Conservation (phyloP, 768 basidiomycete genomes). For the Psilocybe subaeruginosa region DNA sequence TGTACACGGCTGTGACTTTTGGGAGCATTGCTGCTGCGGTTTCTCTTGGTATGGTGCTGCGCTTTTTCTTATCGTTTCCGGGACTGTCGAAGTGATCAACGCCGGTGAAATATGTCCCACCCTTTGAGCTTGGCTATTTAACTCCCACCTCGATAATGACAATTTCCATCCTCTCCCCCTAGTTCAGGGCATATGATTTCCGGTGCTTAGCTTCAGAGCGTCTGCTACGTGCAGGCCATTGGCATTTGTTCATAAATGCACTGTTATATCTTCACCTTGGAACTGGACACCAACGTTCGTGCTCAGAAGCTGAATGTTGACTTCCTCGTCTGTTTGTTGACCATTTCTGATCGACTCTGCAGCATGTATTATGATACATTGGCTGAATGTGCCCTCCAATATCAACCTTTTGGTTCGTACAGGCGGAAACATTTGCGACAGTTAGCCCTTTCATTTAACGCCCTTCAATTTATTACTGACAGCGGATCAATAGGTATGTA, state of each 20-base stretch:
- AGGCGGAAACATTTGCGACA: neutral
- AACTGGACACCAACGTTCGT: no score
- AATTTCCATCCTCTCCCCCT: neutral
- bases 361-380: no score
- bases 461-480: neutral
- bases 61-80: conserved; percentile 21
- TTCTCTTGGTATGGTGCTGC: conserved; percentile 21
- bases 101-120: conserved; percentile 17
- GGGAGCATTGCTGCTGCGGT: conserved; percentile 18
- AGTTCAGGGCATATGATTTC: neutral
- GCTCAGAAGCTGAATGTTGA: no score
- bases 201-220: neutral
- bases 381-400: no score
- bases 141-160: neutral
- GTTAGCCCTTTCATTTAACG: neutral
- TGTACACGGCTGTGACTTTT: conserved; percentile 13
- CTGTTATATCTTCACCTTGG: no score
- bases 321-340: no score
- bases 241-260: no score
- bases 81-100: conserved; percentile 13
- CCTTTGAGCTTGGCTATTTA: conserved; percentile 16
- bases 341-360: no score
- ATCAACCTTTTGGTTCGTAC: no score
- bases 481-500: neutral
- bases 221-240: neutral